phyloP scores from a whole-genome alignment of 352 stramenopile genomes.

The Globisporangium nunn region DNA sequence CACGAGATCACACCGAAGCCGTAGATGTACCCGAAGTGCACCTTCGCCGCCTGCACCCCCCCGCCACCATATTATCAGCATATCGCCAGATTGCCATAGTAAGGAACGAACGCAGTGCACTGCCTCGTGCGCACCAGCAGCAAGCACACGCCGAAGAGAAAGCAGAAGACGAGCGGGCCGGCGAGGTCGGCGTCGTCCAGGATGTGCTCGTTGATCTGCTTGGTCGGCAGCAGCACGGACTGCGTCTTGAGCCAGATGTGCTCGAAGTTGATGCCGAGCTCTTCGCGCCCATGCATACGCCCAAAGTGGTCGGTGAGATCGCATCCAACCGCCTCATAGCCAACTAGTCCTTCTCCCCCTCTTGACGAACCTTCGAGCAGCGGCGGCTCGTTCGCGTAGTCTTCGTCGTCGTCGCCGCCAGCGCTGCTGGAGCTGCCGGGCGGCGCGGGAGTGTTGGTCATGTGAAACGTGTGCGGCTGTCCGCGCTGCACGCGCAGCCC shows the following conservation, averaged over 20 bases:
- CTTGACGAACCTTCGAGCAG: constrained; percentile 86
- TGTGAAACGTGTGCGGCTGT: constrained; percentile 3
- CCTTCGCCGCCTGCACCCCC: constrained; percentile 66
- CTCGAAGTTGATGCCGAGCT: constrained; percentile 96
- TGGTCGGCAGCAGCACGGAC: constrained; percentile 92
- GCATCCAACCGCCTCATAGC: no score
- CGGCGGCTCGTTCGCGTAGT: constrained; percentile 95
- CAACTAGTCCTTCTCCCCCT: no score
- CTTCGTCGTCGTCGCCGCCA: constrained; percentile 82
- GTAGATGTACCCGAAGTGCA: constrained; percentile 99
- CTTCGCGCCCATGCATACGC: constrained; percentile 18
- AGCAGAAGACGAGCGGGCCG: constrained; percentile 92
- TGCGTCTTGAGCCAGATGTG: constrained; percentile 97
- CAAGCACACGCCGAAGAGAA: constrained; percentile 93
- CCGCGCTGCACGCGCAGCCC: constrained; percentile 13
- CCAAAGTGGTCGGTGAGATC: no score
- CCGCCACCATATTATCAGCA: constrained; percentile 1
- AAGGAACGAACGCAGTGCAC: no score
- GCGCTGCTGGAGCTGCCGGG: constrained; percentile 9
- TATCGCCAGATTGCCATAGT: not conserved
- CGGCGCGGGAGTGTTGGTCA: not conserved
- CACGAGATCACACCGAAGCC: constrained; percentile 97
- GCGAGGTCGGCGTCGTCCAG: constrained; percentile 92
- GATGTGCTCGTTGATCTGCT: constrained; percentile 85
- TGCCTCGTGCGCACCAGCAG: constrained; percentile 54